phyloP scores from a whole-genome alignment of 371 early-diverging fungal genomes.

The Batrachochytrium dendrobatidis region DNA sequence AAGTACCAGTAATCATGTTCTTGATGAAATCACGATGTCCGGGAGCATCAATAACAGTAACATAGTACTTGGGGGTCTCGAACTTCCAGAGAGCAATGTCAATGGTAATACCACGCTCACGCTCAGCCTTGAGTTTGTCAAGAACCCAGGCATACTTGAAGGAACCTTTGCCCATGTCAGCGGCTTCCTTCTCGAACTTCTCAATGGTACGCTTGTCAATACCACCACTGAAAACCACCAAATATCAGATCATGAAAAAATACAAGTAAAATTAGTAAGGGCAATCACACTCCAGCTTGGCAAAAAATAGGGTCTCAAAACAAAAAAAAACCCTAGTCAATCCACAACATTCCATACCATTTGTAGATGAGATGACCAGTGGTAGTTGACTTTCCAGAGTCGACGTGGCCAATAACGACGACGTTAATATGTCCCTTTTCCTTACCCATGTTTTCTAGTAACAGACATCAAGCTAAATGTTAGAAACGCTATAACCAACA shows the following conservation, averaged over 20 bases:
- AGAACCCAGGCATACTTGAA: constrained; percentile 90
- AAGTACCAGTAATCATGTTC: constrained; percentile 99
- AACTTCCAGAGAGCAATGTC: constrained; percentile 97
- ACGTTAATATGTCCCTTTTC: constrained; percentile 27
- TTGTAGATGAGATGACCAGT: constrained; percentile 98
- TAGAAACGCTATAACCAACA: too few relatives aligned
- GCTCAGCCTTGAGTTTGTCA: constrained; percentile 96
- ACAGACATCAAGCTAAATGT: too few relatives aligned
- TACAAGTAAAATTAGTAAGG: too few relatives aligned
- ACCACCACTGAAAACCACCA: constrained; percentile 4
- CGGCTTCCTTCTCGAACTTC: constrained; percentile 98
- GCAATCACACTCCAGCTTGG: too few relatives aligned
- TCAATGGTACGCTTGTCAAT: constrained; percentile 41
- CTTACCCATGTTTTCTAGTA: constrained; percentile 23
- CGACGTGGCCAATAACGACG: constrained; percentile 93
- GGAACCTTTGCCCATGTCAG: constrained; percentile 97
- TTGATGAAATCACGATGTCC: constrained; percentile 99
- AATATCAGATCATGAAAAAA: constrained; percentile 69
- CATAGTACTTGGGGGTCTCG: constrained; percentile 90
- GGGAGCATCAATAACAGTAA: constrained; percentile 97
- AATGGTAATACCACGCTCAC: constrained; percentile 97
- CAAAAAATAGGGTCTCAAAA: too few relatives aligned
- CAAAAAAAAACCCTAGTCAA: too few relatives aligned
- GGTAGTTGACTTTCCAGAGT: constrained; percentile 91
- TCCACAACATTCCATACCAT: constrained; percentile 83